These are phyloP conservation scores for Leccinum barrowsii DNA, from an alignment of 768 basidiomycete genomes.

Conservation along the genomic window DNA sequence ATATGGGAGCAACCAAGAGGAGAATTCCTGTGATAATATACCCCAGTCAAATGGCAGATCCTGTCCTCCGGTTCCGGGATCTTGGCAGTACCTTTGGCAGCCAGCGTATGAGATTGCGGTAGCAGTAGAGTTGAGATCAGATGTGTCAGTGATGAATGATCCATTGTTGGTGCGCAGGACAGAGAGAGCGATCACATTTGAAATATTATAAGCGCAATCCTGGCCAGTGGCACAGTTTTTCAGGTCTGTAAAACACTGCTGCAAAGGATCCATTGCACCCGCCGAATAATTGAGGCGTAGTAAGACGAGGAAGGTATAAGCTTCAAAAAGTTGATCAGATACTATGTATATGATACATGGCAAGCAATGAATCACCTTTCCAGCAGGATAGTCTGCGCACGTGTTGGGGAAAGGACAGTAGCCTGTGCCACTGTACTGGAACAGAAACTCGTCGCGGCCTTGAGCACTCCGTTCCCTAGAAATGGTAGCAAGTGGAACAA, in stretches of 20 bases:
- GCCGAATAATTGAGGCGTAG: neutral
- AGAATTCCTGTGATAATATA: slow-evolving; percentile 34
- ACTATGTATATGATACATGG: neutral
- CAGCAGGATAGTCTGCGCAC: neutral
- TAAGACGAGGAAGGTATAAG: neutral
- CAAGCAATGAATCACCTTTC: slow-evolving; percentile 3
- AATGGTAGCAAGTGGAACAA: no score
- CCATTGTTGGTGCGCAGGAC: slow-evolving; percentile 13
- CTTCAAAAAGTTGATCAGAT: slow-evolving; percentile 7
- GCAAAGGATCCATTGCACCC: slow-evolving; percentile 4
- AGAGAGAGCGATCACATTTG: slow-evolving; percentile 12
- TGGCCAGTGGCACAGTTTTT: neutral
- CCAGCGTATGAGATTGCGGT: slow-evolving; percentile 9
- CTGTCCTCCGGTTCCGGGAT: no score
- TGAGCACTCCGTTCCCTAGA: no score
- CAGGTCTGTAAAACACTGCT: slow-evolving; percentile 12
- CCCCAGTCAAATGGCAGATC: slow-evolving; percentile 7
- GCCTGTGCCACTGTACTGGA: no score
- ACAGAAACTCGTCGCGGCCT: no score
- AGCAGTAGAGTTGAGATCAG: neutral
- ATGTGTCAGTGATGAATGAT: neutral
- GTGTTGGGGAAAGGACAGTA: neutral
- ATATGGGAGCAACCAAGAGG: slow-evolving; percentile 47
- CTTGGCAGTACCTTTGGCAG: slow-evolving; percentile 5
- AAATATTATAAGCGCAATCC: slow-evolving; percentile 4